These are phyloP conservation scores for Acaromyces ingoldii DNA, from an alignment of 1,284 basidiomycete species.

Conservation along the genomic window DNA sequence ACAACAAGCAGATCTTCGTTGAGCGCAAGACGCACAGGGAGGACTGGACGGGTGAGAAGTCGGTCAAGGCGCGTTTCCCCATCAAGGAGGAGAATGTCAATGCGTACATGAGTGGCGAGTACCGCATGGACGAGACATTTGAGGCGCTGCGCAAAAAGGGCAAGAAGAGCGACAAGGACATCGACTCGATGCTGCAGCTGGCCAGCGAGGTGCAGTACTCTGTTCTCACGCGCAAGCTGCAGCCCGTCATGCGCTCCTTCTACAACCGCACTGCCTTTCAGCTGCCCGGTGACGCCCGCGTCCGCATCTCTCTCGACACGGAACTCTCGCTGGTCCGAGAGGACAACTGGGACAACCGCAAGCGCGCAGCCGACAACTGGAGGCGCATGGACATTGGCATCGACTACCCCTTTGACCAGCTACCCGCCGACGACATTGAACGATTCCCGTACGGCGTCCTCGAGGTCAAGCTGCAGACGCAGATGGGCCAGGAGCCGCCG, in stretches of 20 bases:
- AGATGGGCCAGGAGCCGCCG: constrained; percentile 91
- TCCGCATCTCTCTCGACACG: constrained; percentile 96
- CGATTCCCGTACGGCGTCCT: constrained; percentile 93
- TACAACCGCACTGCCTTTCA: constrained; percentile 99
- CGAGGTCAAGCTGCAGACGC: constrained; percentile 96
- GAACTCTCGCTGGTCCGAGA: constrained; percentile 90
- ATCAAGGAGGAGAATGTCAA: constrained; percentile 95
- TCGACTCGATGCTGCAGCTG: constrained; percentile 90
- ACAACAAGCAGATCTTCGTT: constrained; percentile 75
- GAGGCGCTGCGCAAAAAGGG: constrained; percentile 81
- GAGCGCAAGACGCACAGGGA: constrained; percentile 98
- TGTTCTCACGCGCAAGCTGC: constrained; percentile 73
- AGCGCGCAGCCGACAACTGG: constrained; percentile 82
- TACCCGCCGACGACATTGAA: constrained; percentile 69
- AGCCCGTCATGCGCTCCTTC: constrained; percentile 88
- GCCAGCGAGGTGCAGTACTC: constrained; percentile 95
- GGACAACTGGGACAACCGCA: constrained; percentile 87
- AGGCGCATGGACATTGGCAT: constrained; percentile 88
- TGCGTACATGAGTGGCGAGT: constrained; percentile 79
- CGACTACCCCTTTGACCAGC: constrained; percentile 79
- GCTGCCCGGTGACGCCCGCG: constrained; percentile 92
- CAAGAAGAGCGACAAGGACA: constrained; percentile 89
- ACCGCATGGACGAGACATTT: constrained; percentile 92
- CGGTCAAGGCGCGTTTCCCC: constrained; percentile 94
- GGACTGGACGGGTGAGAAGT: constrained; percentile 99